phyloP scores from a whole-genome alignment of 1,139 yeast species.

The Hanseniaspora sp. region DNA sequence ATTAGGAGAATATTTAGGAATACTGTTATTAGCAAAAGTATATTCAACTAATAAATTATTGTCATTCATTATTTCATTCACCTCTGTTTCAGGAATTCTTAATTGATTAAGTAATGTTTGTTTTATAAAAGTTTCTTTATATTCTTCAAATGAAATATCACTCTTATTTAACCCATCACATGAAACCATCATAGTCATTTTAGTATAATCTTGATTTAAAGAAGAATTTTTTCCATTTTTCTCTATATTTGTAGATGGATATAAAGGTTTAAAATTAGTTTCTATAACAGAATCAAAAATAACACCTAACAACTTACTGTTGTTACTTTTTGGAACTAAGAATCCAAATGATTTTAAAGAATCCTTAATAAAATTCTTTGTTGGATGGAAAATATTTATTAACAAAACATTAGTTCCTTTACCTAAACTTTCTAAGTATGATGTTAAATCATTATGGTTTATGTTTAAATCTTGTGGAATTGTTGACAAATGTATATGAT shows the following conservation, averaged over 20 bases:
- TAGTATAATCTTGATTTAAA: conserved; percentile 39
- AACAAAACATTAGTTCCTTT: conserved; percentile 47
- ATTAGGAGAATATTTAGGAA: conserved; percentile 76
- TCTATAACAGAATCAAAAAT: conserved; percentile 83
- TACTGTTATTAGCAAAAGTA: conserved; percentile 39
- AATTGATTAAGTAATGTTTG: conserved; percentile 43
- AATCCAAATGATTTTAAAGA: conserved; percentile 68
- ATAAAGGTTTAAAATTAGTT: conserved; percentile 34
- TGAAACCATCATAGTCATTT: conserved; percentile 82
- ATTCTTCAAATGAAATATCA: conserved; percentile 37
- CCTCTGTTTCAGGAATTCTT: conserved; percentile 35
- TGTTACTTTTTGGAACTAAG: conserved; percentile 61
- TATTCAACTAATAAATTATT: conserved; percentile 26
- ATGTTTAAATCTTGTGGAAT: conserved; percentile 16
- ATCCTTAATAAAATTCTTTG: conserved; percentile 29
- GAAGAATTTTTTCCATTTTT: neutral
- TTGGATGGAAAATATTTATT: conserved; percentile 50
- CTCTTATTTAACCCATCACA: conserved; percentile 49
- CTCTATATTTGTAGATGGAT: conserved; percentile 18
- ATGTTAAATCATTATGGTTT: conserved; percentile 20
- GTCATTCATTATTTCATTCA: conserved; percentile 17
- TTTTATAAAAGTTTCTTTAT: conserved; percentile 38
- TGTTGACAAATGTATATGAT: conserved; percentile 17
- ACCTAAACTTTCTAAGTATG: conserved; percentile 20
- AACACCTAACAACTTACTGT: conserved; percentile 64